Conservation (phyloP, 2,329 filamentous ascomycete species). For the Exophiala alcalophila region DNA sequence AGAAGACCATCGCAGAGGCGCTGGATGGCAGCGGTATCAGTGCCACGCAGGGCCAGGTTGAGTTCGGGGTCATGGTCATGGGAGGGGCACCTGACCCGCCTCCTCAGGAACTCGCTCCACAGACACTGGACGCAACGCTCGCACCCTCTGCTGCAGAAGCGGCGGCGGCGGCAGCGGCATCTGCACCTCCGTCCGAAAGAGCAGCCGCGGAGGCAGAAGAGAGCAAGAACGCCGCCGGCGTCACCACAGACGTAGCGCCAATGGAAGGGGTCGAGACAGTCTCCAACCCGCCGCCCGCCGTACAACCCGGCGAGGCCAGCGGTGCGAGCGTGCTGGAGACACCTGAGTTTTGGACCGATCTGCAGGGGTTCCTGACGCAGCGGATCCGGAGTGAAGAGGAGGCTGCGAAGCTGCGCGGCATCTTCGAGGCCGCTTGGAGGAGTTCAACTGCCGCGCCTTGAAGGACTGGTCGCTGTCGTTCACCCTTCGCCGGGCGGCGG, state of each 20-base stretch:
- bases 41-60: conserved; percentile 51
- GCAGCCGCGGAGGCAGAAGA: conserved; percentile 43
- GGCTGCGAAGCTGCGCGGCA: conserved; percentile 60
- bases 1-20: conserved; percentile 76
- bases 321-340: conserved; percentile 52
- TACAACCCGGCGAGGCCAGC: conserved; percentile 23
- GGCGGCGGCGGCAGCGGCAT: conserved; percentile 32
- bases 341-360: conserved; percentile 80
- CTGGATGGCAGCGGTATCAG: conserved; percentile 52
- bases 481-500: too few relatives aligned
- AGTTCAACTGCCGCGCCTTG: conserved; percentile 16
- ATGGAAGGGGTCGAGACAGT: conserved; percentile 36
- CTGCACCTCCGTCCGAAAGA: conserved; percentile 27
- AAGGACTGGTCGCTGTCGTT: too few relatives aligned
- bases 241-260: too few relatives aligned
- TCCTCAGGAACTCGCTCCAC: conserved; percentile 11
- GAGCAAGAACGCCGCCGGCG: conserved; percentile 36
- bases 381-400: conserved; percentile 67
- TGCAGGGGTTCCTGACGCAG: conserved; percentile 76
- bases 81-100: conserved; percentile 57
- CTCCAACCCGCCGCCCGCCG: conserved; percentile 20
- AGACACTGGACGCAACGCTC: neutral
- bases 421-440: conserved; percentile 73
- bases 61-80: conserved; percentile 86
- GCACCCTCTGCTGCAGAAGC: too few relatives aligned